Base-by-base conservation (phyloP, 495 filamentous ascomycete genomes). In the Daldinia caldariorum region DNA sequence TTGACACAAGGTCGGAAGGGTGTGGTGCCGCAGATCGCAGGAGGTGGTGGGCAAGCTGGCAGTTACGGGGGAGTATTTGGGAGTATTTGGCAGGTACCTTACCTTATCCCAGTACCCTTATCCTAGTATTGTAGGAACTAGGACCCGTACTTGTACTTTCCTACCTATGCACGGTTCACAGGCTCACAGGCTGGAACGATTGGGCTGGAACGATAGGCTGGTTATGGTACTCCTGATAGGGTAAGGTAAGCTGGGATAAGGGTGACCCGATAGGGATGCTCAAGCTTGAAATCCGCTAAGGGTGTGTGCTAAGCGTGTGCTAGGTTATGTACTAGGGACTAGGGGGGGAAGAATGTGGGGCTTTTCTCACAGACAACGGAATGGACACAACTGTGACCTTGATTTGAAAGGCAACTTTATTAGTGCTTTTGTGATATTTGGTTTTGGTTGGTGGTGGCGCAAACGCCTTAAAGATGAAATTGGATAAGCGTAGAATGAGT, bases 11-110 rank as follows among this genome's bases (percentile, higher is more conserved):
- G 55, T 63, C 74, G 77, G 75, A 77, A 77, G 70, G 62, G 75
- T 76, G 72, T 75, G 76, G 71, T 78, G 76, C 78, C 77, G 76
- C 78, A 73, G 74, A 65, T 74, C 73, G 74, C 74, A 77, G 77
- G 78, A 75, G 74, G 76, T 75, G 74, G 76, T 75, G 72, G 67
- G 69, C 74, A 67, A 61, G 61, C 67, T 60, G 62, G 61, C 62
- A 54, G 22, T 8, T 8, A 39, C 12, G 35, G 57, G 22, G 26
- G 26, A n/a, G n/a, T n/a, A n/a, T n/a, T n/a, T n/a, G 26, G 26
- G 26, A 26, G 26, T 26, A 26, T 26, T 26, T 26, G 3, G 26
- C 26, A 26, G n/a, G n/a, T n/a, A n/a, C n/a, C n/a, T n/a, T n/a
- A n/a, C n/a, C n/a, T n/a, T n/a, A 26, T 26, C 34, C 34, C 6